phyloP scores from a whole-genome alignment of 2,329 filamentous ascomycete species.

The Coniochaeta sp. region DNA sequence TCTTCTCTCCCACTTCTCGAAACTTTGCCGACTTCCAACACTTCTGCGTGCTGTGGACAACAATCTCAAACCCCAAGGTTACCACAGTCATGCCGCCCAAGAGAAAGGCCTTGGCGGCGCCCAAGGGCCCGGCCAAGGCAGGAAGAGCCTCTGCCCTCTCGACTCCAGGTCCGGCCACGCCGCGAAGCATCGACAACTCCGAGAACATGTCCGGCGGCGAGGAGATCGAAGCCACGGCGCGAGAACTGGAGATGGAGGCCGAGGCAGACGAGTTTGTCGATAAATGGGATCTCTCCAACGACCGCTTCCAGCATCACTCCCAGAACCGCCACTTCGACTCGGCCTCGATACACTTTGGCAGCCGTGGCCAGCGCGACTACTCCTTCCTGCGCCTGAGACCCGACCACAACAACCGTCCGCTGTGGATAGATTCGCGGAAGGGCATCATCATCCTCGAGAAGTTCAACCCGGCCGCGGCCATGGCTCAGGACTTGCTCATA shows the following conservation, averaged over 20 bases:
- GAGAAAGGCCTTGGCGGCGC: constrained; percentile 52
- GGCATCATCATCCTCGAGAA: constrained; percentile 89
- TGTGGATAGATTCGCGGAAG: constrained; percentile 87
- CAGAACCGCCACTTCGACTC: constrained; percentile 15
- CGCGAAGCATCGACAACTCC: constrained; percentile 46
- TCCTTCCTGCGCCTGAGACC: constrained; percentile 76
- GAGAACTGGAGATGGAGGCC: constrained; percentile 47
- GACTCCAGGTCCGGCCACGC: constrained; percentile 53
- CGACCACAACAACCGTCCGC: constrained; percentile 80
- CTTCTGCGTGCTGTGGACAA: background rate
- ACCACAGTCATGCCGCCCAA: constrained; percentile 55
- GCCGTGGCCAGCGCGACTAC: constrained; percentile 50
- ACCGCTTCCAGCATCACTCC: constrained; percentile 33
- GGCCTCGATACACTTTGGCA: constrained; percentile 21
- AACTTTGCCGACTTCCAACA: background rate
- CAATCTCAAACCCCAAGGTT: background rate
- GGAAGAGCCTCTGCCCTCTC: constrained; percentile 50
- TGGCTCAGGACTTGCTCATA: constrained; percentile 90
- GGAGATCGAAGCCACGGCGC: constrained; percentile 41
- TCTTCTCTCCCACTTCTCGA: background rate
- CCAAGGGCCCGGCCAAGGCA: constrained; percentile 42
- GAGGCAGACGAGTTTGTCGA: constrained; percentile 52
- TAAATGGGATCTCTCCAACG: constrained; percentile 22
- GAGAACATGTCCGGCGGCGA: constrained; percentile 29
- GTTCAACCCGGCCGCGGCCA: constrained; percentile 78